These are phyloP conservation scores for Eimeria necatrix DNA, from an alignment of 169 alveolate genomes.

Conservation along the genomic window DNA sequence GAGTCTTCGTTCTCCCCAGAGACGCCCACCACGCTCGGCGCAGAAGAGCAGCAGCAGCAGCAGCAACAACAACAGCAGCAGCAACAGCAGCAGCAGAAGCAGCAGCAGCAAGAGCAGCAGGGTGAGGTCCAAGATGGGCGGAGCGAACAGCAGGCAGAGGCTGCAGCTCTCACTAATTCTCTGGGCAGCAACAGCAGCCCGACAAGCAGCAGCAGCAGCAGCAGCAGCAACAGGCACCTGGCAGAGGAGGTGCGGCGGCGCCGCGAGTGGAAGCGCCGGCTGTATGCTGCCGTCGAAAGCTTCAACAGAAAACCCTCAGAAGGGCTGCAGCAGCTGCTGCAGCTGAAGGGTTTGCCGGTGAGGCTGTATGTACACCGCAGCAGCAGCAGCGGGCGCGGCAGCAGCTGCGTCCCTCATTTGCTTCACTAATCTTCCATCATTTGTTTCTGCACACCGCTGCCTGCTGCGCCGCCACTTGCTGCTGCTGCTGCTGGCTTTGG, in stretches of 20 bases:
- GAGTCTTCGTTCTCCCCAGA: slow-evolving; percentile 12
- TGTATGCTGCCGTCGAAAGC: background rate
- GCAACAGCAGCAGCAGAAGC: slow-evolving; percentile 17
- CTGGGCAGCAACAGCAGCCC: slow-evolving; percentile 20
- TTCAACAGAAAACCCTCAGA: slow-evolving; percentile 22
- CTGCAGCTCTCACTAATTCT: no score
- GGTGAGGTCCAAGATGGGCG: no score
- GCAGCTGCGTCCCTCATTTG: background rate
- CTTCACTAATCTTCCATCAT: background rate
- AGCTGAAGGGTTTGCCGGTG: background rate
- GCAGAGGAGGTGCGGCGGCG: slow-evolving; percentile 28
- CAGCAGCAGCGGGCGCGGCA: background rate
- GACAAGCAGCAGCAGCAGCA: background rate
- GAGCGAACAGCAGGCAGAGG: no score
- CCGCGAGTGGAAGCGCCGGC: background rate
- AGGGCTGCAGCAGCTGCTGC: background rate
- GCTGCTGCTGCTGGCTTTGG: background rate
- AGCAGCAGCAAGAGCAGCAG: background rate
- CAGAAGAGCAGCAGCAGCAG: slow-evolving; percentile 14
- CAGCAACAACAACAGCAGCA: background rate
- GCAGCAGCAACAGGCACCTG: background rate
- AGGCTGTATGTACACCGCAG: background rate
- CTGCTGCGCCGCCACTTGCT: background rate
- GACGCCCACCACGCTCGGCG: background rate
- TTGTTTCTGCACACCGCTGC: background rate